phyloP scores from a whole-genome alignment of 441 rosid genomes.

The Syzygium syzygioides region DNA sequence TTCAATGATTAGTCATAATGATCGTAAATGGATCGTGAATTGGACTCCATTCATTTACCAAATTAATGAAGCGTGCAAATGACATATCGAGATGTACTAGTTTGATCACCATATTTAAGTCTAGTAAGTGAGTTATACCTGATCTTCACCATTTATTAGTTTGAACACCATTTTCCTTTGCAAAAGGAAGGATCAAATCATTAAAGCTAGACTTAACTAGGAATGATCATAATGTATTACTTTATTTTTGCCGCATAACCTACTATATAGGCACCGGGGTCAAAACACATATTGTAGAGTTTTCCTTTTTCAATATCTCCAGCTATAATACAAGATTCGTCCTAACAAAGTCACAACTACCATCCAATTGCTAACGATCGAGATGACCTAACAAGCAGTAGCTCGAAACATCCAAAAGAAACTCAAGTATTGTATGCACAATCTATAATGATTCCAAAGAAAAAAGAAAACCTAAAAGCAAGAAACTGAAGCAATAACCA shows the following conservation, averaged over 20 bases:
- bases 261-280: neutral
- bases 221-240: neutral
- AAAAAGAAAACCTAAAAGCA: neutral
- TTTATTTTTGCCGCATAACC: neutral
- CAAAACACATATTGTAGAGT: neutral
- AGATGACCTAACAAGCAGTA: neutral
- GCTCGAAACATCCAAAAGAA: neutral
- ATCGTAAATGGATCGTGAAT: neutral
- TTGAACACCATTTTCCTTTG: neutral
- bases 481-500: neutral
- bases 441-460: neutral
- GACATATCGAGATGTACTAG: neutral
- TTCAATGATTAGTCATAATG: neutral
- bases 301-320: neutral
- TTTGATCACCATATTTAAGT: neutral
- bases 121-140: neutral
- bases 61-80: neutral
- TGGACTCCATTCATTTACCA: neutral
- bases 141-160: neutral
- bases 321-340: accelerated
- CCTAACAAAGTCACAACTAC: neutral
- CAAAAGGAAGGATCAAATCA: neutral
- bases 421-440: neutral
- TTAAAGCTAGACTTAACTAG: neutral
- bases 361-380: neutral